Evolutionary conservation across 129 eudicot genomes (phyloP).

Genomic region (Tagetes erecta): DNA sequence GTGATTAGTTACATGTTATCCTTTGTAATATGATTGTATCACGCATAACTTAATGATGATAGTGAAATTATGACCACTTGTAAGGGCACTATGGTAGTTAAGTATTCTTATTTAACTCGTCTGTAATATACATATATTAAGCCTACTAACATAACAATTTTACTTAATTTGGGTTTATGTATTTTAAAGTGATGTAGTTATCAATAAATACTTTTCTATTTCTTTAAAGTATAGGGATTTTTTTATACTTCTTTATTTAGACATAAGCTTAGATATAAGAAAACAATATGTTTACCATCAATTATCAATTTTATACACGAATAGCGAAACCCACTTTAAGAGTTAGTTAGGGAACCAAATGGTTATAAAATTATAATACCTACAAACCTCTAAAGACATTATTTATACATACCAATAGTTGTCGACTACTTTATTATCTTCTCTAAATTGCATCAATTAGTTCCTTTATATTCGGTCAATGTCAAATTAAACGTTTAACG

Average conservation of each 20-base stretch:
- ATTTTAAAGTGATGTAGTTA: background rate
- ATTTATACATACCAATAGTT: background rate
- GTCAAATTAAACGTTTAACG: no score
- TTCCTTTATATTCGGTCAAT: no score
- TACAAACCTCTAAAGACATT: background rate
- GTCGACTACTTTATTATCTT: no score
- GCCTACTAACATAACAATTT: no score
- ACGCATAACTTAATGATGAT: no score
- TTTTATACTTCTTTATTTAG: background rate
- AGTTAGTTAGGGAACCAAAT: slow-evolving; percentile 29
- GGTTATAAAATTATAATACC: background rate
- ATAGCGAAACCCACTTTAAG: background rate
- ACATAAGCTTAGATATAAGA: background rate
- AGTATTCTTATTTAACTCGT: no score
- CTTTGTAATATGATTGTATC: no score
- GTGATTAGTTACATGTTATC: no score
- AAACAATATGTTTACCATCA: background rate
- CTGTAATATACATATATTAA: no score
- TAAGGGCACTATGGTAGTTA: no score
- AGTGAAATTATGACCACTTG: no score
- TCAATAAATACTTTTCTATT: background rate
- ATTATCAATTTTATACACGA: background rate
- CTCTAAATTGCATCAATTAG: no score
- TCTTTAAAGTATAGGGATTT: background rate
- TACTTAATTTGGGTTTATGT: background rate